A percentile compares a stretch with the other conserved stretches of the same genome.
These are phyloP conservation scores for Pleurotus salmoneostramineus DNA, from an alignment of 768 basidiomycete species.

Conservation along the genomic window DNA sequence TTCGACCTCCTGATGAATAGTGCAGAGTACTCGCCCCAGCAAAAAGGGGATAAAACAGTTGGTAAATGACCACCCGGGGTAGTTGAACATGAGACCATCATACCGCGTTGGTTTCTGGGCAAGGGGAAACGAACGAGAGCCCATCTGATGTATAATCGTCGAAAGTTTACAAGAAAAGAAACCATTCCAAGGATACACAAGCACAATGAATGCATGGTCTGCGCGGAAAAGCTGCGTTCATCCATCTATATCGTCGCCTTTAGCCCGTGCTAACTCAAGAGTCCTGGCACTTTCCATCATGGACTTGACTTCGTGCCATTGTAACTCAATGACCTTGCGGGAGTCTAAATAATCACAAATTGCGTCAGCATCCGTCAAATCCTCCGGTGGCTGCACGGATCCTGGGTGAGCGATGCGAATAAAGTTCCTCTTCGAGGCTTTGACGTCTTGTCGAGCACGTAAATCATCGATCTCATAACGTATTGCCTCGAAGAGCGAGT, in stretches of 20 bases:
- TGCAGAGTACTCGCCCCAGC: background rate
- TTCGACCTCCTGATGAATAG: background rate
- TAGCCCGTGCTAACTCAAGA: slow-evolving; percentile 49
- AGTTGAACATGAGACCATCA: too few species aligned
- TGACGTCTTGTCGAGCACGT: slow-evolving; percentile 19
- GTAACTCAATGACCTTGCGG: slow-evolving; percentile 58
- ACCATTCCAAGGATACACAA: too few species aligned
- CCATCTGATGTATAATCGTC: too few species aligned
- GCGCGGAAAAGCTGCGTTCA: background rate
- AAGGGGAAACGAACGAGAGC: too few species aligned
- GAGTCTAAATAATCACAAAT: slow-evolving; percentile 80
- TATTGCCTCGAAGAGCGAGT: slow-evolving; percentile 59
- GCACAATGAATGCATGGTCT: too few species aligned
- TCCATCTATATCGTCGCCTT: slow-evolving; percentile 35
- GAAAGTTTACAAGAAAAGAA: too few species aligned
- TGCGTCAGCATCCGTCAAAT: slow-evolving; percentile 70
- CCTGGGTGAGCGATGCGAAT: slow-evolving; percentile 55
- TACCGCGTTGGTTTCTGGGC: too few species aligned
- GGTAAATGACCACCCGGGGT: too few species aligned
- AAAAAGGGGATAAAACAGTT: too few species aligned
- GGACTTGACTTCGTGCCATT: slow-evolving; percentile 67
- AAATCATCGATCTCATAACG: slow-evolving; percentile 55
- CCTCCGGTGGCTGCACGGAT: slow-evolving; percentile 56
- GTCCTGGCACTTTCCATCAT: slow-evolving; percentile 74
- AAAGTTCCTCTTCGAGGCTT: slow-evolving; percentile 37